A percentile compares a stretch with the other conserved stretches of the same genome.
Evolutionary conservation across 129 eudicot species (phyloP).

Genomic region (Cynara cardunculus): DNA sequence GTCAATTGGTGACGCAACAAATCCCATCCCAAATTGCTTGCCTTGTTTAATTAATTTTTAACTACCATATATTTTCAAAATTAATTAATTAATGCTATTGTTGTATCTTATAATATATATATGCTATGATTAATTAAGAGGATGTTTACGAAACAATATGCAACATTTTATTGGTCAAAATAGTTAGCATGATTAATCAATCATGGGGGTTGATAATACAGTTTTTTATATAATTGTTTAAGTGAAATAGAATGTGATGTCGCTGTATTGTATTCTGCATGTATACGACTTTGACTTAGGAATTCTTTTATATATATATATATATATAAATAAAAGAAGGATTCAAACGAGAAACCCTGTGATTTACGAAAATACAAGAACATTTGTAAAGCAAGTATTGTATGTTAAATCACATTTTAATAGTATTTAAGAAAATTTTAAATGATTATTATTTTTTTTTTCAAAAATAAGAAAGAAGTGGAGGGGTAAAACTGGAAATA

Average conservation of each 20-base stretch:
- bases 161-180: neutral
- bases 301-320: neutral
- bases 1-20: conserved; percentile 1
- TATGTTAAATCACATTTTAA: no score
- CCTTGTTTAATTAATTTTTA: neutral
- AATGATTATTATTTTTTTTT: no score
- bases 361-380: no score
- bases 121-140: neutral
- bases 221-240: no score
- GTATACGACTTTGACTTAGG: neutral
- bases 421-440: no score
- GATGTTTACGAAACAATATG: neutral
- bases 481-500: no score
- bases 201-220: neutral
- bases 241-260: neutral
- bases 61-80: neutral
- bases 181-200: neutral
- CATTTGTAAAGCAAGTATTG: no score
- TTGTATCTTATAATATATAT: neutral
- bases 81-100: neutral
- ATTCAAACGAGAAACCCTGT: no score
- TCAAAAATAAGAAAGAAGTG: no score
- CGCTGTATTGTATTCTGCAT: neutral
- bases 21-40: conserved; percentile 19
- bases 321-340: no score